These are phyloP conservation scores for Paracoccidioides lutzii DNA, from an alignment of 2,329 filamentous ascomycete species.

Conservation along the genomic window DNA sequence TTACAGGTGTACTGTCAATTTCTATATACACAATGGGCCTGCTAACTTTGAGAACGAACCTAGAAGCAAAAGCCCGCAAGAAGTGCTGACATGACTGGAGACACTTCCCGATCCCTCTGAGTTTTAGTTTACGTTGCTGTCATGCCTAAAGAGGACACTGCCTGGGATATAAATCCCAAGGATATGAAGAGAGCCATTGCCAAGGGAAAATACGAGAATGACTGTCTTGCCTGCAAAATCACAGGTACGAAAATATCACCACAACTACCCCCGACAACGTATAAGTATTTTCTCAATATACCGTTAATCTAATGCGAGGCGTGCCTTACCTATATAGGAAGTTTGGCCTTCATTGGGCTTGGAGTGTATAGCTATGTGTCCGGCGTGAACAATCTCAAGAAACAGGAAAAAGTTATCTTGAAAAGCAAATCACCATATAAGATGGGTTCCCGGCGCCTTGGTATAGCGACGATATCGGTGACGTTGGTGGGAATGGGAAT, in stretches of 20 bases:
- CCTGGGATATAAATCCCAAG: slow-evolving; percentile 43
- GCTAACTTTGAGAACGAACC: not conserved
- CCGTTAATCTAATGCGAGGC: not conserved
- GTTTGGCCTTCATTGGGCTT: slow-evolving; percentile 61
- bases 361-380: slow-evolving; percentile 67
- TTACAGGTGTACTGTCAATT: too few species aligned
- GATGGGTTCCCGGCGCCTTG: slow-evolving; percentile 55
- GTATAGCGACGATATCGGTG: slow-evolving; percentile 55
- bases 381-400: slow-evolving; percentile 57
- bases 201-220: slow-evolving; percentile 34
- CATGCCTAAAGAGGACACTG: slow-evolving; percentile 30
- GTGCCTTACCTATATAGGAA: slow-evolving; percentile 17
- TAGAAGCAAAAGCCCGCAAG: too few species aligned
- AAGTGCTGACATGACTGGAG: not conserved
- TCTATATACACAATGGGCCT: not conserved
- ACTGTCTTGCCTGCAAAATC: slow-evolving; percentile 59
- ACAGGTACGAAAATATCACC: slow-evolving; percentile 43
- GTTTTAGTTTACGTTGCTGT: not conserved
- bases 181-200: slow-evolving; percentile 46
- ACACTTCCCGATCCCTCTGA: not conserved
- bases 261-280: not conserved
- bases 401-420: slow-evolving; percentile 49
- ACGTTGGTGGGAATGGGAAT: slow-evolving; percentile 57
- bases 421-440: slow-evolving; percentile 58
- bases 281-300: not conserved